Percentiles rank a stretch among this genome's conserved stretches.
These are phyloP conservation scores for Botryobasidium botryosum DNA, from an alignment of 768 basidiomycete species.

Conservation along the genomic window DNA sequence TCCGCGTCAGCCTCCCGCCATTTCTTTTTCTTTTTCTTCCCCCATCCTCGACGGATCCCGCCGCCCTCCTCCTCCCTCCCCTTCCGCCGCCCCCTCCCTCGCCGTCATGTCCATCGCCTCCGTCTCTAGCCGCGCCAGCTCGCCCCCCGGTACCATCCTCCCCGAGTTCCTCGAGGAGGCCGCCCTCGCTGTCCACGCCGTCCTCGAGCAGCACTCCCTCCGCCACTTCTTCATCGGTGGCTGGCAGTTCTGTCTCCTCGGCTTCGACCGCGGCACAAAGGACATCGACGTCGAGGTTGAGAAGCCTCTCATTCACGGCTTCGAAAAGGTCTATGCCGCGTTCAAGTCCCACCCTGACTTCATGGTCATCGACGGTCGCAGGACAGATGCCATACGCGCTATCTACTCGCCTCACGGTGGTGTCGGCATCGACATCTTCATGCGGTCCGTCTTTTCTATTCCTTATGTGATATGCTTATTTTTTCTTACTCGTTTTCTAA, in stretches of 20 bases:
- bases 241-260: not conserved
- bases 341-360: not conserved
- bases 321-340: not conserved
- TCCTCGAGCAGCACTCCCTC: not conserved
- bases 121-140: not conserved
- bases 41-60: slow-evolving; percentile 1
- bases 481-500: no score
- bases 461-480: no score
- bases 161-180: not conserved
- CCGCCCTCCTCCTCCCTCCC: slow-evolving; percentile 11
- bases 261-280: not conserved
- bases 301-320: not conserved
- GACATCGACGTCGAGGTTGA: not conserved
- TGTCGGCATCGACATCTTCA: not conserved
- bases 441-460: no score
- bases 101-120: not conserved
- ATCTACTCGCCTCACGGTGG: not conserved
- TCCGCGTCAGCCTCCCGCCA: no score
- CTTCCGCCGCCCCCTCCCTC: not conserved
- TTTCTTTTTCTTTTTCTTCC: no score
- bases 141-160: not conserved
- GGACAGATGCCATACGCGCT: not conserved
- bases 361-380: not conserved
- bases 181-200: not conserved
- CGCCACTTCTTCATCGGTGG: not conserved